Evolutionary conservation across 2,329 filamentous ascomycete genomes (phyloP).

Genomic region (Neofusicoccum laricinum): DNA sequence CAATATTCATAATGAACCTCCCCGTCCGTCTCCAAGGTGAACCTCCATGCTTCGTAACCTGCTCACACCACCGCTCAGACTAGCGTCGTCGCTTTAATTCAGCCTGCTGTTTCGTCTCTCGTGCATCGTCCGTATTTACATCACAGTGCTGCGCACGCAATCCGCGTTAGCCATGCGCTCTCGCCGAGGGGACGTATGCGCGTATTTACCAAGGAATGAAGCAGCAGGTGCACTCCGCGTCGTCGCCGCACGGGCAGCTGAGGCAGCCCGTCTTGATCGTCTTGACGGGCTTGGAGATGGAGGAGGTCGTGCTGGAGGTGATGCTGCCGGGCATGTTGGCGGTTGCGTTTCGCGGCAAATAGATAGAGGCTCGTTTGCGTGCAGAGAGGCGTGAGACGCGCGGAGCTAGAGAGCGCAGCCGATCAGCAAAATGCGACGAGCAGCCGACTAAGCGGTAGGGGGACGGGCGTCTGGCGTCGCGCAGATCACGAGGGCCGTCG

Average conservation of each 20-base stretch:
- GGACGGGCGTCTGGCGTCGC: too few relatives aligned
- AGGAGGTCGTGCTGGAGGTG: not conserved
- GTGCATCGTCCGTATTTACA: not conserved
- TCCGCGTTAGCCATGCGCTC: not conserved
- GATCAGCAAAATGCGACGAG: too few relatives aligned
- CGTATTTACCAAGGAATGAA: slow-evolving; percentile 18
- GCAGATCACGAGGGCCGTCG: too few relatives aligned
- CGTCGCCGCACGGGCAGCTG: slow-evolving; percentile 17
- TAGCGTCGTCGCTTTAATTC: too few relatives aligned
- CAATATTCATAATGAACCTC: too few relatives aligned
- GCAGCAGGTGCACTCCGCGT: slow-evolving; percentile 16
- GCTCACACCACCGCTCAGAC: too few relatives aligned
- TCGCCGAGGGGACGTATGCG: not conserved
- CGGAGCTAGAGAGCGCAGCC: too few relatives aligned
- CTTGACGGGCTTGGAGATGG: slow-evolving; percentile 15
- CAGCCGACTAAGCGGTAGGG: too few relatives aligned
- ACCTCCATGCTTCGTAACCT: too few relatives aligned
- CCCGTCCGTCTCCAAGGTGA: too few relatives aligned
- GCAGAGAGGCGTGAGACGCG: too few relatives aligned
- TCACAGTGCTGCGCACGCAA: not conserved
- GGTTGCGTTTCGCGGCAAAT: not conserved
- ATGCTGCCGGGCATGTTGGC: slow-evolving; percentile 6
- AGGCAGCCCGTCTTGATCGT: slow-evolving; percentile 17
- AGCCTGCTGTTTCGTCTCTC: not conserved
- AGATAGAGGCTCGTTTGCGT: too few relatives aligned